Conservation (phyloP, 768 basidiomycete genomes). For the Podaxis sp. region DNA sequence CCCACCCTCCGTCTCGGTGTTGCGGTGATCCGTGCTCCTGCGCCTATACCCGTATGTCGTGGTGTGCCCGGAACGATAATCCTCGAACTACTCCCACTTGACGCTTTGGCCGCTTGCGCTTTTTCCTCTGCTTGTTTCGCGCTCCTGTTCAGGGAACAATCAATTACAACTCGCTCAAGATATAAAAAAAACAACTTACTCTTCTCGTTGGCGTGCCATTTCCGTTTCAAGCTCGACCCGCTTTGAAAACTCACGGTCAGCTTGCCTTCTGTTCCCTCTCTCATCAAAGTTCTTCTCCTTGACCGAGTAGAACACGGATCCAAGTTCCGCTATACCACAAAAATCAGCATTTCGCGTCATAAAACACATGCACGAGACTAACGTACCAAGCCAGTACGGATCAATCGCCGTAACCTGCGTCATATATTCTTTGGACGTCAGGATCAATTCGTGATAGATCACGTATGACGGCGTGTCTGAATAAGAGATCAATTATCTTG, state of each 20-base stretch:
- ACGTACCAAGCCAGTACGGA: conserved; percentile 92
- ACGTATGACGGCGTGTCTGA: conserved; percentile 94
- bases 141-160: conserved; percentile 1
- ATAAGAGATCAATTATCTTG: conserved; percentile 13
- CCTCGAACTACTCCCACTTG: conserved; percentile 54
- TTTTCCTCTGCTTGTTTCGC: conserved; percentile 61
- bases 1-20: conserved; percentile 77
- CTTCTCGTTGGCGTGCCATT: conserved; percentile 83
- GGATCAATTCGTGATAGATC: conserved; percentile 93
- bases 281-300: conserved; percentile 98
- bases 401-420: conserved; percentile 98
- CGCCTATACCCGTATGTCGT: conserved; percentile 65
- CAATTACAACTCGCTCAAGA: conserved; percentile 4
- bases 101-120: conserved; percentile 56
- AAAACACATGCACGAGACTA: neutral
- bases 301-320: conserved; percentile 96
- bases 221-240: conserved; percentile 89
- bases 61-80: conserved; percentile 84
- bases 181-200: conserved; percentile 41
- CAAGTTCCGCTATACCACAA: conserved; percentile 71
- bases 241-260: conserved; percentile 90
- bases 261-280: conserved; percentile 68
- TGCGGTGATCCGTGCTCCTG: conserved; percentile 62
- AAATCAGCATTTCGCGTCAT: conserved; percentile 4
- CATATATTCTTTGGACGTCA: conserved; percentile 98